Evolutionary conservation across 2,329 filamentous ascomycete species (phyloP).

Genomic region (Penicillium sp.): DNA sequence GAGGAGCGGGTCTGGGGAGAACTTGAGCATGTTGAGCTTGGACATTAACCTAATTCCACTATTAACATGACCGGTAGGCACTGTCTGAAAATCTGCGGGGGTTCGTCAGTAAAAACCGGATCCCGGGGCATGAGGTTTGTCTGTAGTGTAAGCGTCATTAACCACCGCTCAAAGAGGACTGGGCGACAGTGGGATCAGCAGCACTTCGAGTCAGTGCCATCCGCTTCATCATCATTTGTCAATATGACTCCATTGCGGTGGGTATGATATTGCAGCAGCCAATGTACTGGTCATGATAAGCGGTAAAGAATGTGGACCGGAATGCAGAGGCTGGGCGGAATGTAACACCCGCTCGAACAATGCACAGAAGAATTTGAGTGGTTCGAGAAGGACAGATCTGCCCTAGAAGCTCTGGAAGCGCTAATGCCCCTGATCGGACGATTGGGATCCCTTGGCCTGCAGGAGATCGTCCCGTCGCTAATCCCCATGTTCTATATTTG

Average conservation of each 20-base stretch:
- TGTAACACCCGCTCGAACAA: constrained; percentile 34
- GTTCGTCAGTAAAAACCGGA: constrained; percentile 8
- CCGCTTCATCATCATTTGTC: constrained; percentile 14
- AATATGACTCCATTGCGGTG: constrained; percentile 11
- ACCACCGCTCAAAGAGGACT: constrained; percentile 9
- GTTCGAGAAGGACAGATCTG: constrained; percentile 24
- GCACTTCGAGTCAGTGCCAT: constrained; percentile 1
- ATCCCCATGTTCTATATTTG: constrained; percentile 24
- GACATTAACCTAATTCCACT: constrained; percentile 6
- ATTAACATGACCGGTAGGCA: constrained; percentile 15
- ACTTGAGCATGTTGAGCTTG: constrained; percentile 13
- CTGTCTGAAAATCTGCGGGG: constrained; percentile 10
- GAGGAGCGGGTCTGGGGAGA: constrained; percentile 24
- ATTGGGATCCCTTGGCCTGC: constrained; percentile 12
- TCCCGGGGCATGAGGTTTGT: constrained; percentile 1
- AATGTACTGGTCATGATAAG: constrained; percentile 20
- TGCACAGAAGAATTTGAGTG: constrained; percentile 28
- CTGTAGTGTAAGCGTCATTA: constrained; percentile 41
- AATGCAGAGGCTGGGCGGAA: constrained; percentile 35
- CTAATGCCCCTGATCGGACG: neutral
- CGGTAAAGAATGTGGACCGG: constrained; percentile 28
- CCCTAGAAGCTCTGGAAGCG: neutral
- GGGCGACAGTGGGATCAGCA: constrained; percentile 18
- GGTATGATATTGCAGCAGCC: constrained; percentile 13
- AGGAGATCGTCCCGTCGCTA: constrained; percentile 12